Base-by-base conservation (phyloP, 2,329 filamentous ascomycete genomes). In the Ophiostoma sp. region DNA sequence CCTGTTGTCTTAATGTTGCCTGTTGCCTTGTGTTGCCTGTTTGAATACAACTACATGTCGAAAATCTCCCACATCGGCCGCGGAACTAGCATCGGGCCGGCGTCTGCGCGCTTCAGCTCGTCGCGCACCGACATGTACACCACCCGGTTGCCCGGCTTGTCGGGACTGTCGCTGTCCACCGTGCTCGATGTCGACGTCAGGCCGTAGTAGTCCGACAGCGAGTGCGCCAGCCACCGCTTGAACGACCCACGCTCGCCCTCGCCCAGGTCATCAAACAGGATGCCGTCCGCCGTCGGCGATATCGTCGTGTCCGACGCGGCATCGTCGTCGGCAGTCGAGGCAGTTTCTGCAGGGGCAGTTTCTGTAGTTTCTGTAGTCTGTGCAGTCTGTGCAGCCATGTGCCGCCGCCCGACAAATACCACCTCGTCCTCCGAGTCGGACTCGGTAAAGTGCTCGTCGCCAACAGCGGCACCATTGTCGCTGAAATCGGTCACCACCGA, bases 221-320 rank as follows among this genome's bases (percentile, higher is more conserved):
- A 91, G 79, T 98, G 94, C 1, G 96, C 92, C 69, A 98, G 86
- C 91, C 94, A 98, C 73, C 94, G 91, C 89, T 92, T 93, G 81
- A 97, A 97, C 4, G 90, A 87, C 67, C 91, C 91, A 8, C 88
- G 86, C 72, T 89, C 88, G 75, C 94, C 93, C 70, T 90, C 88
- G 20, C 88, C 90, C 44, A 90, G 82, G 65, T 89, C 90, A 79
- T 97, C 92, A 78, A 96, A 93, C 10, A 98, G 85, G 81, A 96
- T 81, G 15, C 85, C 85, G n/a, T 80, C 65, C 36, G 36, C 36
- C 13, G 65, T 33, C 2, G 65, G 65, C 23, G 65, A 41, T 10
- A 67, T 48, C 6, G 65, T 67, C 36, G 39, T 48, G 65, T 67
- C 65, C 11, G 65, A 67, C 20, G 65, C 65, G 11, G 65, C 36